Base-by-base conservation (phyloP, 2,329 filamentous ascomycete genomes). In the Lachnellula cervina region DNA sequence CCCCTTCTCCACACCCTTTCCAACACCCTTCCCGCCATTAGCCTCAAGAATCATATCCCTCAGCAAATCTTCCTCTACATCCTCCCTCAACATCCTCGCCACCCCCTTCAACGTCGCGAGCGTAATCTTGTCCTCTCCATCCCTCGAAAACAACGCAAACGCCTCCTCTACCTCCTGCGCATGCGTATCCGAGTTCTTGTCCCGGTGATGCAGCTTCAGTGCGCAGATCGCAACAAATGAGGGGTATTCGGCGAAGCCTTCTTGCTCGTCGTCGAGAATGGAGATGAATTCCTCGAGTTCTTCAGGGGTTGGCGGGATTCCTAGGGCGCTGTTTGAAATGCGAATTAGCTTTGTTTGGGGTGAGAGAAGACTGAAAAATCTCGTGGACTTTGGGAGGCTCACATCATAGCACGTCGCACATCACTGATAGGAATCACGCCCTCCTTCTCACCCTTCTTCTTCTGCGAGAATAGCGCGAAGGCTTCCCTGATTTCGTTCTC, bases 1-100 rank as follows among this genome's bases (percentile, higher is more conserved):
- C 51, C 88, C 86, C 67, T 86, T 77, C 42, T 77, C 82, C 9
- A 96, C 93, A 7, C 88, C 90, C 55, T 77, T 80, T 38, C 77
- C 82, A 11, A 88, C 80, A 16, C 88, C 86, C 4, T 80, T 83
- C 1, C 89, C 90, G 2, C 89, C 89, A 71, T 95, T 97, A 49
- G 93, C 94, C 77, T 97, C 93, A 49, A 91, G 76, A 56, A 99
- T 87, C 94, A 99, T 99, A 75, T 97, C 91, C 74, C 83, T 84
- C 68, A 99, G 75, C 68, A 96, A 73, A 49, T 90, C 86, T 66
- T 97, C 94, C 57, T 83, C 82, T 23, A 96, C 86, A 59, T 86
- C 90, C 73, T 96, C 90, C 72, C 90, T 89, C 65, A 99, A 74
- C 65, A 90, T 82, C 63, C 82, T 84, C 43, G 92, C 91, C 52